phyloP scores from a whole-genome alignment of 1,284 basidiomycete genomes.

The Singerocomus inundabilis region DNA sequence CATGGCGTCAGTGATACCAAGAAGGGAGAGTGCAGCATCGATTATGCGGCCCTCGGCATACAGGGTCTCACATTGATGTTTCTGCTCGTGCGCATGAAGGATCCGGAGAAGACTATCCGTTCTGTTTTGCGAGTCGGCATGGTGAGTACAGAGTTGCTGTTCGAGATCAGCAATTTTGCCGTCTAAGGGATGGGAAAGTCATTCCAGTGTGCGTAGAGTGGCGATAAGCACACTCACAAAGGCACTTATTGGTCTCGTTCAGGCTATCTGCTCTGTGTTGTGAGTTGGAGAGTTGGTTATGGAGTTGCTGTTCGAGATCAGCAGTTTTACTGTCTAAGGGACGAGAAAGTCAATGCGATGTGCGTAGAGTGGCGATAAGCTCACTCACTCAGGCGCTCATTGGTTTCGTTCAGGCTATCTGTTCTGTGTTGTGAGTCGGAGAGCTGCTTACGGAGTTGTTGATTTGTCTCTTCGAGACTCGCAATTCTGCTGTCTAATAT shows the following conservation, averaged over 20 bases:
- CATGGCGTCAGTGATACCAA: background rate
- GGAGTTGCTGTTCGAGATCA: slow-evolving; percentile 1
- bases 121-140: background rate
- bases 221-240: background rate
- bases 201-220: background rate
- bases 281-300: background rate
- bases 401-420: background rate
- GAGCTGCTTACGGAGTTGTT: background rate
- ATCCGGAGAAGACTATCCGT: background rate
- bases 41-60: background rate
- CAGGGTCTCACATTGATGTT: slow-evolving; percentile 1
- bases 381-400: background rate
- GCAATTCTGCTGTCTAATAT: slow-evolving; percentile 1
- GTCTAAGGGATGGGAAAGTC: background rate
- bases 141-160: background rate
- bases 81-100: background rate
- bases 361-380: background rate
- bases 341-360: no score
- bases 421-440: background rate
- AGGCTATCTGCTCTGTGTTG: no score
- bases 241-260: background rate
- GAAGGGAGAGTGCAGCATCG: background rate
- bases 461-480: background rate
- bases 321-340: slow-evolving; percentile 2
- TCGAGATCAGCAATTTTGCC: background rate